phyloP scores from a whole-genome alignment of 2,329 filamentous ascomycete genomes.

The Pseudonectria foliicola region DNA sequence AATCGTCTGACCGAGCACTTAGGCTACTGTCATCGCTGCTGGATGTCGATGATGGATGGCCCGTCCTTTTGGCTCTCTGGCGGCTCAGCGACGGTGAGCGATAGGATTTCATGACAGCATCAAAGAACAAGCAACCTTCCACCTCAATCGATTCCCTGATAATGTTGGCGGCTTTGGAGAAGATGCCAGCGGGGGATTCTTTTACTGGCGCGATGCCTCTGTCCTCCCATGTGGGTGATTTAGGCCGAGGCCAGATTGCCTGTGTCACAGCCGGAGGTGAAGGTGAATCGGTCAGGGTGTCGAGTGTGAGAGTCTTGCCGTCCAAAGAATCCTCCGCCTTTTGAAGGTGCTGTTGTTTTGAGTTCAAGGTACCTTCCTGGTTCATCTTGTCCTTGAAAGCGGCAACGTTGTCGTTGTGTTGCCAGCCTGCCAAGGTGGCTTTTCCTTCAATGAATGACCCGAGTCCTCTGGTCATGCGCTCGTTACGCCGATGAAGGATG shows the following conservation, averaged over 20 bases:
- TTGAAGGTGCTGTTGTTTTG: conserved; percentile 7
- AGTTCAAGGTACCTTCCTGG: conserved; percentile 12
- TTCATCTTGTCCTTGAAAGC: conserved; percentile 7
- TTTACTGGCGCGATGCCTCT: conserved; percentile 1
- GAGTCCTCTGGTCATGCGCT: conserved; percentile 31
- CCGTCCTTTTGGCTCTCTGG: background rate
- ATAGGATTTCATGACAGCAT: conserved; percentile 25
- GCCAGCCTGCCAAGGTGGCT: conserved; percentile 21
- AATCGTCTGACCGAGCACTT: background rate
- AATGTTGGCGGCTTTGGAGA: conserved; percentile 37
- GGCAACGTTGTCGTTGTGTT: background rate
- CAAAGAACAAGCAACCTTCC: conserved; percentile 29
- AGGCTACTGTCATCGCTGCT: conserved; percentile 16
- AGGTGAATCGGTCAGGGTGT: too few species aligned
- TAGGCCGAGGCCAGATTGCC: background rate
- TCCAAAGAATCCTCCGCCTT: background rate
- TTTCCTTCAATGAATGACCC: conserved; percentile 30
- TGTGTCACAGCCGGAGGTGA: too few species aligned
- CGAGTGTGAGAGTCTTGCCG: background rate
- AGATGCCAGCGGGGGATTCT: conserved; percentile 19
- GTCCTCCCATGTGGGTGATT: background rate
- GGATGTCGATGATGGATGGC: conserved; percentile 8
- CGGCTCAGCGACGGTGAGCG: conserved; percentile 6
- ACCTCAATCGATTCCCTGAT: conserved; percentile 35
- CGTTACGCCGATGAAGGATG: conserved; percentile 22